A percentile compares a stretch with the other conserved stretches of the same genome.
These are phyloP conservation scores for Cladophialophora immunda DNA, from an alignment of 2,329 filamentous ascomycete species.

Conservation along the genomic window DNA sequence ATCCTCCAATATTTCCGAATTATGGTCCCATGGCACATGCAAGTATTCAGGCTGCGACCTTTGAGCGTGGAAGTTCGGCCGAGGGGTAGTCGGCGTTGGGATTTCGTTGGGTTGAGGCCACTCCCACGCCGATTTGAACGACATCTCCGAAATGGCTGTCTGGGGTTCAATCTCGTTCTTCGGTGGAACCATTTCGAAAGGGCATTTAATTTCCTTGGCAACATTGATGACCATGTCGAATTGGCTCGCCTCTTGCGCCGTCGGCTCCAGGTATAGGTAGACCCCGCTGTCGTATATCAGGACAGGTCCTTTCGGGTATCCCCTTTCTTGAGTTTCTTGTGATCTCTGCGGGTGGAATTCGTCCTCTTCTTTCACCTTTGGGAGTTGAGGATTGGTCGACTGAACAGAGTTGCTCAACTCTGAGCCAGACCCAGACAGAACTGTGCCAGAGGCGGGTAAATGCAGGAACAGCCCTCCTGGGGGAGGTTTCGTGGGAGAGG, in stretches of 20 bases:
- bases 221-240: conserved; percentile 73
- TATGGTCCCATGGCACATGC: conserved; percentile 73
- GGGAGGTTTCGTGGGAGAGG: conserved; percentile 60
- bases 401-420: conserved; percentile 37
- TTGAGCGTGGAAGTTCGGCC: conserved; percentile 26
- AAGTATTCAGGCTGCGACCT: conserved; percentile 65
- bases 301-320: conserved; percentile 71
- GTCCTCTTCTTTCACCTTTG: conserved; percentile 62
- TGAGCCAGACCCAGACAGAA: conserved; percentile 34
- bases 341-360: conserved; percentile 61
- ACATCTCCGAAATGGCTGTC: conserved; percentile 55
- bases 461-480: conserved; percentile 58
- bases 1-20: conserved; percentile 72
- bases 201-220: conserved; percentile 70
- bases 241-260: conserved; percentile 64
- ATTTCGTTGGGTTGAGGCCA: conserved; percentile 47
- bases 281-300: conserved; percentile 70
- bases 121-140: conserved; percentile 61
- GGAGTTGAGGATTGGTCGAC: conserved; percentile 46
- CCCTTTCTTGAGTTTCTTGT: conserved; percentile 67
- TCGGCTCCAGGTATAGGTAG: conserved; percentile 70
- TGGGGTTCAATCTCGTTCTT: conserved; percentile 51
- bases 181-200: conserved; percentile 54
- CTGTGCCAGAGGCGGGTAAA: conserved; percentile 29
- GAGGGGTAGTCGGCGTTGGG: conserved; percentile 38